These are phyloP conservation scores for Xerocomellus chrysenteron DNA, from an alignment of 768 basidiomycete species.

Conservation along the genomic window DNA sequence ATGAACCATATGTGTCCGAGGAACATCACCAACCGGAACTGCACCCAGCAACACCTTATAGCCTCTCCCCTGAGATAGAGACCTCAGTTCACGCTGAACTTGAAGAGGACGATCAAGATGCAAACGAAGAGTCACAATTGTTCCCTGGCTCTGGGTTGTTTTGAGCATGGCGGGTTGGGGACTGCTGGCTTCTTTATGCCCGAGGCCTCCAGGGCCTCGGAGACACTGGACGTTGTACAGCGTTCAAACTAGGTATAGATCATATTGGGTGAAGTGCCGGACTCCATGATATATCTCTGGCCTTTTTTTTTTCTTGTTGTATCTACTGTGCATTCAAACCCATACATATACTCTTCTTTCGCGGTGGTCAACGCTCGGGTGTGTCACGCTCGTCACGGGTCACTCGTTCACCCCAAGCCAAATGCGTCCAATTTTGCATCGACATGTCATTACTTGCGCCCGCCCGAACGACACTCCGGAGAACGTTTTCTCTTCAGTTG, in stretches of 20 bases:
- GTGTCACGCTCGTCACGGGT: conserved; percentile 2
- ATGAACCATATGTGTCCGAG: conserved; percentile 27
- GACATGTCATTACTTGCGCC: conserved; percentile 22
- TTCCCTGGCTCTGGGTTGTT: conserved; percentile 46
- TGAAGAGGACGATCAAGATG: conserved; percentile 23
- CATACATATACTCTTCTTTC: neutral
- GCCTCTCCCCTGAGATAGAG: conserved; percentile 26
- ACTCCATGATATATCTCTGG: conserved; percentile 8
- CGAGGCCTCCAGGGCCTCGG: neutral
- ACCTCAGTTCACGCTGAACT: conserved; percentile 6
- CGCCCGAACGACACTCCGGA: conserved; percentile 14
- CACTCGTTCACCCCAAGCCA: neutral
- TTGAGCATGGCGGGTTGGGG: conserved; percentile 16
- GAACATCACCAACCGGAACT: conserved; percentile 13
- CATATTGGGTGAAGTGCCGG: conserved; percentile 5
- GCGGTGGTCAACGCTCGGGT: too few species aligned
- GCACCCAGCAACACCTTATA: conserved; percentile 24
- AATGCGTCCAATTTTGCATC: neutral
- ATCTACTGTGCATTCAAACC: conserved; percentile 19
- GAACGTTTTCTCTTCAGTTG: conserved; percentile 3
- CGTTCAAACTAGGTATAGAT: conserved; percentile 15
- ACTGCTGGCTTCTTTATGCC: neutral
- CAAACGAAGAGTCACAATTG: conserved; percentile 36
- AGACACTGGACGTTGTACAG: neutral
- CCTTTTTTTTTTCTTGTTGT: conserved; percentile 19